Conservation (phyloP, 1,139 yeast genomes). For the Scheffersomyces lignicola region DNA sequence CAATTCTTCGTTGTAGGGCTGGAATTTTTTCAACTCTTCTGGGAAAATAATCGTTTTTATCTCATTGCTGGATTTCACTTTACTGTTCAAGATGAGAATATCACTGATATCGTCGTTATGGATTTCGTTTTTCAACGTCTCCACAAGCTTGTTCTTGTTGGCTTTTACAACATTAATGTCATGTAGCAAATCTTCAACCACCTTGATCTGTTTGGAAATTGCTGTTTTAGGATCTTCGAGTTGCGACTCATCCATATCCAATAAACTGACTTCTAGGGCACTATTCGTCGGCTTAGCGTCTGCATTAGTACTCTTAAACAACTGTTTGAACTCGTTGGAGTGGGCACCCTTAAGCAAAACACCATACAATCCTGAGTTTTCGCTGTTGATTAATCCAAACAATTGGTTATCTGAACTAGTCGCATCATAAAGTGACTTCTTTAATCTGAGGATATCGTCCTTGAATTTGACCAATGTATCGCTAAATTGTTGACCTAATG, state of each 20-base stretch:
- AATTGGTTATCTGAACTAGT: constrained; percentile 64
- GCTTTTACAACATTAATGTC: constrained; percentile 47
- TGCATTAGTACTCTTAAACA: constrained; percentile 21
- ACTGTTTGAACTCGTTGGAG: constrained; percentile 30
- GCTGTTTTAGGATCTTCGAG: constrained; percentile 15
- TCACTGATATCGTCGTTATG: constrained; percentile 87
- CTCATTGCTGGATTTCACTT: constrained; percentile 55
- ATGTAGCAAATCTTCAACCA: constrained; percentile 48
- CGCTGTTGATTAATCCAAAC: constrained; percentile 32
- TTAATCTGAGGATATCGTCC: constrained; percentile 57
- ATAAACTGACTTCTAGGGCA: constrained; percentile 44
- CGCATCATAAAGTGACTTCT: constrained; percentile 69
- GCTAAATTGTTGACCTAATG: constrained; percentile 10
- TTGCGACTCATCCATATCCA: constrained; percentile 60
- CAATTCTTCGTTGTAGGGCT: constrained; percentile 64
- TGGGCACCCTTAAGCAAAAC: constrained; percentile 34
- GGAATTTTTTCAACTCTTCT: constrained; percentile 75
- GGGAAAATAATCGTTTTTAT: constrained; percentile 61
- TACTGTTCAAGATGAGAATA: constrained; percentile 66
- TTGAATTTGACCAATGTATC: constrained; percentile 22
- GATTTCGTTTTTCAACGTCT: constrained; percentile 66
- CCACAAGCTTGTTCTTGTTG: constrained; percentile 61
- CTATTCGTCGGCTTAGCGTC: constrained; percentile 15
- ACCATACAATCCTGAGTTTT: constrained; percentile 25
- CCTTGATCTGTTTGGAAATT: constrained; percentile 36